phyloP scores from a whole-genome alignment of 306 rosid genomes.

The Cucumis cinereus region DNA sequence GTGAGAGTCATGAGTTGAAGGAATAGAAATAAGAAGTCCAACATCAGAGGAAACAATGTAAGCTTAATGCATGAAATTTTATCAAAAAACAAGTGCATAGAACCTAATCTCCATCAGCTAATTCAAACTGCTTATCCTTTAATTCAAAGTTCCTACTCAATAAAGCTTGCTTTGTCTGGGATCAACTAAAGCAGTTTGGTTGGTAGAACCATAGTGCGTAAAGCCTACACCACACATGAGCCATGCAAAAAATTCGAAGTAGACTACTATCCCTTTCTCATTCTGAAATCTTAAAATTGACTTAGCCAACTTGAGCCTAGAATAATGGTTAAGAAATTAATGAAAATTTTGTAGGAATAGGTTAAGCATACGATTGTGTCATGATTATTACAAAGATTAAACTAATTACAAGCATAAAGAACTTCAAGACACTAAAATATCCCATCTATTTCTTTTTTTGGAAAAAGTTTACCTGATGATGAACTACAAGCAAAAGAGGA shows the following conservation, averaged over 20 bases:
- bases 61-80: neutral
- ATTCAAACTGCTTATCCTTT: neutral
- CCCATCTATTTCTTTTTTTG: neutral
- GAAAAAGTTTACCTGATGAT: slow-evolving; percentile 56
- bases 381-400: neutral
- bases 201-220: too few species aligned
- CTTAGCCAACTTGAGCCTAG: neutral
- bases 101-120: neutral
- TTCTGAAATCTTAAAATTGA: too few species aligned
- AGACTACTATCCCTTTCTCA: too few species aligned
- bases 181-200: neutral
- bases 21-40: neutral
- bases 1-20: neutral
- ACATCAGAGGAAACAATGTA: neutral
- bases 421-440: neutral
- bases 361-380: neutral
- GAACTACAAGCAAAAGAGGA: slow-evolving; percentile 96
- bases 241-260: too few species aligned
- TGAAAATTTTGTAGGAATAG: neutral
- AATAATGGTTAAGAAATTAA: neutral
- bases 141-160: neutral
- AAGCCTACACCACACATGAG: too few species aligned
- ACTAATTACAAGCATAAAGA: neutral
- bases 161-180: neutral
- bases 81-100: neutral